Evolutionary conservation across 768 basidiomycete genomes (phyloP).

Genomic region (Phaeotremella skinneri): DNA sequence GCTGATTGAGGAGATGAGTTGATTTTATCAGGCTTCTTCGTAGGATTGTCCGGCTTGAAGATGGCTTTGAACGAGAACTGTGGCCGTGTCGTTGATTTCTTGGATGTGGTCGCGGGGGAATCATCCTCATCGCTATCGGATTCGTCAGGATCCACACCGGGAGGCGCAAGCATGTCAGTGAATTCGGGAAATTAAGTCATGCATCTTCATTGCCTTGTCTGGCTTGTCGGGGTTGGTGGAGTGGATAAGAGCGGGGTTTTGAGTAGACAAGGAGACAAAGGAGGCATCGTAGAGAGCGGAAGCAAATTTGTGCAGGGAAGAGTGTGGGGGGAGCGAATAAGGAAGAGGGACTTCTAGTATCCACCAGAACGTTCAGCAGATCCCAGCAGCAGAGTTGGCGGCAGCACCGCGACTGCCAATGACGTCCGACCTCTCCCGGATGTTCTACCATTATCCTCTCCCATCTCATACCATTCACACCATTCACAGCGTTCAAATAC

Average conservation of each 20-base stretch:
- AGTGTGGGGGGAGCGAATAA: neutral
- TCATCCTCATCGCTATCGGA: constrained; percentile 10
- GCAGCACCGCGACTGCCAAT: no score
- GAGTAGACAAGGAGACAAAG: neutral
- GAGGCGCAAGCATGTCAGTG: constrained; percentile 21
- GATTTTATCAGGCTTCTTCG: constrained; percentile 5
- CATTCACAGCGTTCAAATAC: no score
- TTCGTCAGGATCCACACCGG: constrained; percentile 22
- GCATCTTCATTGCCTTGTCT: no score
- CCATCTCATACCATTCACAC: no score
- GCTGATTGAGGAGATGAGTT: neutral
- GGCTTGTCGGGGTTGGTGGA: neutral
- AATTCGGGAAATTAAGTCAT: neutral
- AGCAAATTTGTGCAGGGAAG: neutral
- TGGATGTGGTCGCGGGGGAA: constrained; percentile 8
- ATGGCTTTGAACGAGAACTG: constrained; percentile 25
- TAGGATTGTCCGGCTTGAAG: neutral
- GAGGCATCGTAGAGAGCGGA: neutral
- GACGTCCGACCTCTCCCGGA: no score
- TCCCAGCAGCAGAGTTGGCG: no score
- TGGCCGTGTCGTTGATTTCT: constrained; percentile 1
- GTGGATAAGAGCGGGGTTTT: neutral
- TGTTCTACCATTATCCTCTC: no score
- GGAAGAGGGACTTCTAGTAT: neutral
- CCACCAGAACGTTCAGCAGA: neutral